phyloP scores from a whole-genome alignment of 1,284 basidiomycete species.

The Heliocybe sulcata region DNA sequence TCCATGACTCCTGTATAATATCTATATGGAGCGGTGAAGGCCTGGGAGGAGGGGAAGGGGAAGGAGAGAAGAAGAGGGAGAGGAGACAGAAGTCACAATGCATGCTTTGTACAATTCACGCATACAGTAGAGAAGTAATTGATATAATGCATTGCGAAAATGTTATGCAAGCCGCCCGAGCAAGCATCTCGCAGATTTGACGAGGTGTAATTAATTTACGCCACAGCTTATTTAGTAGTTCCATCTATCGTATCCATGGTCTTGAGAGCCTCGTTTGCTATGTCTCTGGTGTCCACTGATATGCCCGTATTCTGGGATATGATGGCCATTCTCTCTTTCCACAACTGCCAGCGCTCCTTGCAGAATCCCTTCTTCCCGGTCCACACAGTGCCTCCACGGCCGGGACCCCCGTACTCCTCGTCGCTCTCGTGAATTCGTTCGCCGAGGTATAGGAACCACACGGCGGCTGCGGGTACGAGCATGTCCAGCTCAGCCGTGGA shows the following conservation, averaged over 20 bases:
- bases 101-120: no score
- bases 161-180: no score
- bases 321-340: not conserved
- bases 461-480: not conserved
- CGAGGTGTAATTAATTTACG: not conserved
- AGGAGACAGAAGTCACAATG: conserved; percentile 5
- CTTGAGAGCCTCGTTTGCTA: not conserved
- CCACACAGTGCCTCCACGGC: not conserved
- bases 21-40: conserved; percentile 9
- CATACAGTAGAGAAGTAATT: not conserved
- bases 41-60: conserved; percentile 11
- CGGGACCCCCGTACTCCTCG: not conserved
- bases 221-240: not conserved
- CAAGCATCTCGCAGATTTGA: no score
- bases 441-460: not conserved
- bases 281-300: not conserved
- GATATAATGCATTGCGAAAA: not conserved
- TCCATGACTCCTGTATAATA: not conserved
- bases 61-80: conserved; percentile 10
- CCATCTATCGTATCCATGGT: not conserved
- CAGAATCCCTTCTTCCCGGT: not conserved
- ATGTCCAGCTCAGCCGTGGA: not conserved
- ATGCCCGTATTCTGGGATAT: not conserved
- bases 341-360: not conserved
- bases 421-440: not conserved